These are phyloP conservation scores for Mucor circinelloides DNA, from an alignment of 371 early-diverging fungal species.

Conservation along the genomic window DNA sequence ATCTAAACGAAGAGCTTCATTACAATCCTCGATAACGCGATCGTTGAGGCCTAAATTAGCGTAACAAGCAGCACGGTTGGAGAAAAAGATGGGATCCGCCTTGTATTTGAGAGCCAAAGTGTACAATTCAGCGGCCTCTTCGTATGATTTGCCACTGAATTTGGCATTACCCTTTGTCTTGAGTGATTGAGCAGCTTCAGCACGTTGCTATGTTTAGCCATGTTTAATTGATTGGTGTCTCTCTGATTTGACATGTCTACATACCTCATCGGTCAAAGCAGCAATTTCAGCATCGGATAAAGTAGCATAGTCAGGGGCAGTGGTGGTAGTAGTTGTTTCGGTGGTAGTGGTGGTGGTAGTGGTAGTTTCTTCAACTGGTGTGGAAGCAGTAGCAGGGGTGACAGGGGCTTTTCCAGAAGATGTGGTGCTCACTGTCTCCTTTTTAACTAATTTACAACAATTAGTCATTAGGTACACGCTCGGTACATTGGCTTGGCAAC, in stretches of 20 bases:
- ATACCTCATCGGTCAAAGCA: constrained; percentile 54
- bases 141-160: constrained; percentile 81
- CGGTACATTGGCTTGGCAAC: neutral
- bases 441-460: neutral
- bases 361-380: constrained; percentile 10
- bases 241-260: neutral
- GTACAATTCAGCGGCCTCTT: constrained; percentile 86
- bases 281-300: constrained; percentile 67
- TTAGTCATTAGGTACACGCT: neutral
- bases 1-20: constrained; percentile 71
- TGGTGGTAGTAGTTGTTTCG: constrained; percentile 16
- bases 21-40: constrained; percentile 75
- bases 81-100: constrained; percentile 83
- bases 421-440: constrained; percentile 7
- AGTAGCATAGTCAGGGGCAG: constrained; percentile 43
- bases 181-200: constrained; percentile 70
- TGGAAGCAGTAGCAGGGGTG: constrained; percentile 15
- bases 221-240: neutral
- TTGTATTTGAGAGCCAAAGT: constrained; percentile 84
- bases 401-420: constrained; percentile 5
- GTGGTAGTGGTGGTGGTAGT: constrained; percentile 24
- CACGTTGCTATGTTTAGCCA: constrained; percentile 50
- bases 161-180: constrained; percentile 89
- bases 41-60: constrained; percentile 72
- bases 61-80: constrained; percentile 95